phyloP scores from a whole-genome alignment of 2,329 filamentous ascomycete species.

The Claviceps sorghi region DNA sequence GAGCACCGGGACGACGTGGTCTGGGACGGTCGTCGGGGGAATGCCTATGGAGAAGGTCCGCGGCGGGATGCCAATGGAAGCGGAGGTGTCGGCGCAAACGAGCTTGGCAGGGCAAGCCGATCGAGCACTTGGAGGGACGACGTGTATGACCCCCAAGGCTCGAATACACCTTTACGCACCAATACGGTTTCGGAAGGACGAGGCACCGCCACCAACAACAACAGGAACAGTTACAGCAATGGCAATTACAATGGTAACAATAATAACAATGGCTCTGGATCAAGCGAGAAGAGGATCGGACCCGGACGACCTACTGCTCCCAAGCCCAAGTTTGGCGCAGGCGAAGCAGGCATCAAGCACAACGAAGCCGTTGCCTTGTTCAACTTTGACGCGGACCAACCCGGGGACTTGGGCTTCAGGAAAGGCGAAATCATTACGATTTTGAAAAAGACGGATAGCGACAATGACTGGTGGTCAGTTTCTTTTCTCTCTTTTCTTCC shows the following conservation, averaged over 20 bases:
- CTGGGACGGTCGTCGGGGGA: slow-evolving; percentile 64
- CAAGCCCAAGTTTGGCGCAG: slow-evolving; percentile 64
- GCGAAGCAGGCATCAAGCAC: slow-evolving; percentile 41
- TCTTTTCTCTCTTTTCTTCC: not conserved
- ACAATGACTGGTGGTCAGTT: slow-evolving; percentile 81
- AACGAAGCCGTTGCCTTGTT: slow-evolving; percentile 86
- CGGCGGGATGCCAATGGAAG: slow-evolving; percentile 19
- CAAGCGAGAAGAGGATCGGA: slow-evolving; percentile 30
- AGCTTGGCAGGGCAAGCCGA: slow-evolving; percentile 43
- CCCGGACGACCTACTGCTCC: slow-evolving; percentile 73
- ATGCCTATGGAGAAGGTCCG: slow-evolving; percentile 53
- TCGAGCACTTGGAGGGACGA: slow-evolving; percentile 64
- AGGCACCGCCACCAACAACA: slow-evolving; percentile 32
- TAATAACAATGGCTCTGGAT: slow-evolving; percentile 10
- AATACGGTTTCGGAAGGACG: slow-evolving; percentile 33
- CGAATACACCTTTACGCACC: slow-evolving; percentile 29
- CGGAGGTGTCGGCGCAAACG: slow-evolving; percentile 25
- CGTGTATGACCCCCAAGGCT: slow-evolving; percentile 48
- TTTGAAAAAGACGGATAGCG: slow-evolving; percentile 82
- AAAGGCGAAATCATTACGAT: slow-evolving; percentile 96
- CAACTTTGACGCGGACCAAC: slow-evolving; percentile 87
- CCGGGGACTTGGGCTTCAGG: slow-evolving; percentile 86
- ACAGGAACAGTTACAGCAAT: not conserved
- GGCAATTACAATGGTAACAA: slow-evolving; percentile 29
- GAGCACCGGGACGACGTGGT: slow-evolving; percentile 67